Conservation (phyloP, 345 rosid genomes). For the Sisymbrium irio region DNA sequence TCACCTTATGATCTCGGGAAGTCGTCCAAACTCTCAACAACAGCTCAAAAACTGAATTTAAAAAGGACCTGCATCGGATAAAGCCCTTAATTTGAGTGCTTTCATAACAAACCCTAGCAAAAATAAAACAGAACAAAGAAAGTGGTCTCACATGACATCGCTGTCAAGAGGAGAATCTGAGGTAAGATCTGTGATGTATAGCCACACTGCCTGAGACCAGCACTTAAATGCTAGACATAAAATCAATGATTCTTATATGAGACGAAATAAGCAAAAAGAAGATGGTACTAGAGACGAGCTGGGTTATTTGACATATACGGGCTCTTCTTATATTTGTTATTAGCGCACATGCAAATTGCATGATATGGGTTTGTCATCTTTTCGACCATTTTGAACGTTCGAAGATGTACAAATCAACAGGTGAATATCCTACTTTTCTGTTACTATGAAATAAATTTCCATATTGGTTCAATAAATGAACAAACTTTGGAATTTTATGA, state of each 20-base stretch:
- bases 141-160: constrained; percentile 79
- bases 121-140: constrained; percentile 26
- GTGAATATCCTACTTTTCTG: constrained; percentile 11
- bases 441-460: background rate
- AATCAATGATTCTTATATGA: constrained; percentile 12
- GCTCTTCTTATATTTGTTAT: constrained; percentile 11
- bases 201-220: constrained; percentile 96
- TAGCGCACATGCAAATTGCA: constrained; percentile 4
- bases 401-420: constrained; percentile 13
- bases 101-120: constrained; percentile 19
- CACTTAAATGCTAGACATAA: constrained; percentile 80
- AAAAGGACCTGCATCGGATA: constrained; percentile 67
- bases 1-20: constrained; percentile 91
- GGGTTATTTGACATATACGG: background rate
- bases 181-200: constrained; percentile 58
- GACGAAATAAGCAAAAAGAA: constrained; percentile 13
- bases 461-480: constrained; percentile 17
- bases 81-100: constrained; percentile 21
- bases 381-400: constrained; percentile 2
- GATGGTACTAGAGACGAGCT: background rate
- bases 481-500: constrained; percentile 7
- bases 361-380: constrained; percentile 7
- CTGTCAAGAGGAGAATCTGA: constrained; percentile 62
- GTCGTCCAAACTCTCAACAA: constrained; percentile 87
- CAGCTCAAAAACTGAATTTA: constrained; percentile 95